Conservation (phyloP, 805 yeast species). For the Barnettozyma salicaria region DNA sequence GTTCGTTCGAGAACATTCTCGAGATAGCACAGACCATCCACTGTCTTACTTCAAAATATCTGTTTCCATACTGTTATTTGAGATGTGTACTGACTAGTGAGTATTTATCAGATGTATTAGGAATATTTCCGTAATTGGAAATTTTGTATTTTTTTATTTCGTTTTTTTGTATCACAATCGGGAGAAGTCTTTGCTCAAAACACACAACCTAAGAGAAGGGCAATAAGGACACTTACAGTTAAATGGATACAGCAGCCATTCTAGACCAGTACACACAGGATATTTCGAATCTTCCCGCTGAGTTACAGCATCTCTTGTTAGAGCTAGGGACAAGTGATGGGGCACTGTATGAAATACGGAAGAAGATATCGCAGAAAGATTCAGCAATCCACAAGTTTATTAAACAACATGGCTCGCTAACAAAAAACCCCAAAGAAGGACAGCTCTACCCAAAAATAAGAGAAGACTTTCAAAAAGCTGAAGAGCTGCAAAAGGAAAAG, state of each 20-base stretch:
- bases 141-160: too few relatives aligned
- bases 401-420: constrained; percentile 73
- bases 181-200: neutral
- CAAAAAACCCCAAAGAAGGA: constrained; percentile 77
- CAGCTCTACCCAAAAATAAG: constrained; percentile 58
- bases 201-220: neutral
- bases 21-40: neutral
- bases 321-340: constrained; percentile 71
- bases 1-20: neutral
- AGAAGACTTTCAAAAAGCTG: constrained; percentile 57
- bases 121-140: too few relatives aligned
- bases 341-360: constrained; percentile 57
- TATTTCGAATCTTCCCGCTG: constrained; percentile 81
- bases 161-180: too few relatives aligned
- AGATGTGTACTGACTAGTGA: too few relatives aligned
- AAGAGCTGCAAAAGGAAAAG: constrained; percentile 69
- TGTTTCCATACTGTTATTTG: too few relatives aligned
- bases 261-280: constrained; percentile 67
- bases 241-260: constrained; percentile 90
- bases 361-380: constrained; percentile 65
- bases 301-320: constrained; percentile 69
- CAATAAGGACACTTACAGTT: neutral
- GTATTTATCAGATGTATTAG: too few relatives aligned
- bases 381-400: constrained; percentile 77
- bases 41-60: too few relatives aligned